Evolutionary conservation across 208 protist species (phyloP).

Genomic region (Crithidia fasciculata): DNA sequence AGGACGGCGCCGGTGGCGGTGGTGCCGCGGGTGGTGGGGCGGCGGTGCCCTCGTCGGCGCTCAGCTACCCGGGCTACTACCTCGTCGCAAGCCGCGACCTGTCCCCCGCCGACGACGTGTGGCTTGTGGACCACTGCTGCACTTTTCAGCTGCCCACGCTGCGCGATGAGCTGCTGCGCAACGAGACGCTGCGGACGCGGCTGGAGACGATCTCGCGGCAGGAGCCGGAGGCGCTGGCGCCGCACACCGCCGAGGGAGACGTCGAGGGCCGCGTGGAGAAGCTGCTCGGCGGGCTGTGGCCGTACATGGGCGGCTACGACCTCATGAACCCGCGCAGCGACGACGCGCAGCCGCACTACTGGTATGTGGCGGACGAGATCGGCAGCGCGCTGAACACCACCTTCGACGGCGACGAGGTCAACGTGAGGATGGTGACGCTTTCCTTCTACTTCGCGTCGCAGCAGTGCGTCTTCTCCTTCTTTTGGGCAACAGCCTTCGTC

Average conservation of each 20-base stretch:
- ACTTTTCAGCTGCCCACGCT: slow-evolving; percentile 49
- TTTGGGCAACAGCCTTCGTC: slow-evolving; percentile 57
- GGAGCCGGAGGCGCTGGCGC: slow-evolving; percentile 9
- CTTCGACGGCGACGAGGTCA: slow-evolving; percentile 29
- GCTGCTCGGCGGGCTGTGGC: slow-evolving; percentile 43
- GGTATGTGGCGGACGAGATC: slow-evolving; percentile 61
- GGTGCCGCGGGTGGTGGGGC: slow-evolving; percentile 5
- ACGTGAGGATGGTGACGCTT: slow-evolving; percentile 52
- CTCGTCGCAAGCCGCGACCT: slow-evolving; percentile 47
- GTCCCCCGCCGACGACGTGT: slow-evolving; percentile 44
- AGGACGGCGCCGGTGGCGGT: slow-evolving; percentile 17
- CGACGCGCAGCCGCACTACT: slow-evolving; percentile 30
- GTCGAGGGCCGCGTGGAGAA: slow-evolving; percentile 5
- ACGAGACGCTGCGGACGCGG: slow-evolving; percentile 37
- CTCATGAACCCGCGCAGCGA: slow-evolving; percentile 25
- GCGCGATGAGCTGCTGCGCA: slow-evolving; percentile 34
- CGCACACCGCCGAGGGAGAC: neutral
- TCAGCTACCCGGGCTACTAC: slow-evolving; percentile 32
- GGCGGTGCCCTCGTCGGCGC: slow-evolving; percentile 1
- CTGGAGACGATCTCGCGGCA: slow-evolving; percentile 38
- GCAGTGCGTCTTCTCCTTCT: slow-evolving; percentile 49
- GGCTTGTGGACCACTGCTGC: slow-evolving; percentile 64
- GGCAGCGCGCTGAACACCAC: slow-evolving; percentile 48
- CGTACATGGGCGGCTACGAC: slow-evolving; percentile 38
- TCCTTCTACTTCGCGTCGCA: slow-evolving; percentile 54